Evolutionary conservation across 192 early-diverging fungal genomes (phyloP).

Genomic region (Dissophora ornata): DNA sequence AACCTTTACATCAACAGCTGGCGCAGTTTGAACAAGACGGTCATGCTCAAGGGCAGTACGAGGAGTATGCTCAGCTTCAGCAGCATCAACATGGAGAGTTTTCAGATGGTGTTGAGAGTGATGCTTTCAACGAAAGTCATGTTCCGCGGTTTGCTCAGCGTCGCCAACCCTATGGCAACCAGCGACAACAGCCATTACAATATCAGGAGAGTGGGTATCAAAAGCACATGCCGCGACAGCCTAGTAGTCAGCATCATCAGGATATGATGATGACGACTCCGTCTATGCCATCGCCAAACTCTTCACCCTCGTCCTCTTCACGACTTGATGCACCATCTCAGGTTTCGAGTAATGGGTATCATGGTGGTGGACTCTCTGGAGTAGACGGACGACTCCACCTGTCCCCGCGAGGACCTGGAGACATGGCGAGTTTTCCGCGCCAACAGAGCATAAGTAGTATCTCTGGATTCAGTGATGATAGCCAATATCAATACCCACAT

Average conservation of each 20-base stretch:
- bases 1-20: slow-evolving; percentile 20
- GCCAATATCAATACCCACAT: neutral
- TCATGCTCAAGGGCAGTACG: neutral
- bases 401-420: slow-evolving; percentile 10
- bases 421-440: neutral
- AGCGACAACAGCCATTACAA: neutral
- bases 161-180: neutral
- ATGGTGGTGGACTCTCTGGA: slow-evolving; percentile 1
- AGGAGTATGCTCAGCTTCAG: slow-evolving; percentile 7
- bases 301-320: slow-evolving; percentile 35
- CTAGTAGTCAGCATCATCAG: slow-evolving; percentile 11
- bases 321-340: slow-evolving; percentile 32
- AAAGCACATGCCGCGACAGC: neutral
- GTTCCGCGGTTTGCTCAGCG: slow-evolving; percentile 18
- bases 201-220: neutral
- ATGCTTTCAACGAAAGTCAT: neutral
- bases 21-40: slow-evolving; percentile 4
- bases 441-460: slow-evolving; percentile 20
- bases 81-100: slow-evolving; percentile 14
- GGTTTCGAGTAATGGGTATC: slow-evolving; percentile 21
- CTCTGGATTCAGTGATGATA: slow-evolving; percentile 9
- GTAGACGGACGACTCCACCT: slow-evolving; percentile 21
- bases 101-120: slow-evolving; percentile 1
- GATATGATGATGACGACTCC: slow-evolving; percentile 48
- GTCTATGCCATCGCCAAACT: slow-evolving; percentile 36